A percentile compares a stretch with the other conserved stretches of the same genome.
Evolutionary conservation across 1,139 yeast species (phyloP).

Genomic region (Eremothecium coryli): DNA sequence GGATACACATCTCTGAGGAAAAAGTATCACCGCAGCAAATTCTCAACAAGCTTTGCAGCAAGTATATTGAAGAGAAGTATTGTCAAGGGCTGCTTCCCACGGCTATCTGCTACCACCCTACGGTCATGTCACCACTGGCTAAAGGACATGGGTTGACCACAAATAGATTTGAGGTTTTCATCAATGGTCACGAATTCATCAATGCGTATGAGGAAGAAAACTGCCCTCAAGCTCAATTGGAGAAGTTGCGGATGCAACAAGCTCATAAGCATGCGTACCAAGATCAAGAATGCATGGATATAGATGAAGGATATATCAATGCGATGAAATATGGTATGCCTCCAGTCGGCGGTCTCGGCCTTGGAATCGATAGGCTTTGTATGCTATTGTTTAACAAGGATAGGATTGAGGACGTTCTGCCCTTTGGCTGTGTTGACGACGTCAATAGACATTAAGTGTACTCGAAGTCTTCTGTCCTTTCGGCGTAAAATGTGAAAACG

Average conservation of each 20-base stretch:
- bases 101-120: conserved; percentile 76
- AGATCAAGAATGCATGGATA: conserved; percentile 57
- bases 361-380: conserved; percentile 82
- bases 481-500: no score
- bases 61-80: conserved; percentile 45
- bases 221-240: conserved; percentile 59
- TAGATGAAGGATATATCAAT: conserved; percentile 63
- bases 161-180: conserved; percentile 71
- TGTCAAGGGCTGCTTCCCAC: conserved; percentile 53
- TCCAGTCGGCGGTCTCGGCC: conserved; percentile 97
- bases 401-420: conserved; percentile 69
- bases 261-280: conserved; percentile 36
- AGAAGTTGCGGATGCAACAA: conserved; percentile 54
- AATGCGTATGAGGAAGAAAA: conserved; percentile 98
- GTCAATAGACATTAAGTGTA: conserved; percentile 44
- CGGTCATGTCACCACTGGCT: conserved; percentile 77
- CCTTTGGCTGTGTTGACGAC: conserved; percentile 75
- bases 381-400: conserved; percentile 62
- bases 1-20: conserved; percentile 11
- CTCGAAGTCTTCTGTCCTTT: background rate
- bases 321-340: conserved; percentile 91
- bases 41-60: conserved; percentile 55
- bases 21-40: conserved; percentile 40
- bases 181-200: conserved; percentile 70
- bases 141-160: conserved; percentile 34